A percentile compares a stretch with the other conserved stretches of the same genome.
These are phyloP conservation scores for Globisporangium sylvaticum DNA, from an alignment of 352 stramenopile species.

Conservation along the genomic window DNA sequence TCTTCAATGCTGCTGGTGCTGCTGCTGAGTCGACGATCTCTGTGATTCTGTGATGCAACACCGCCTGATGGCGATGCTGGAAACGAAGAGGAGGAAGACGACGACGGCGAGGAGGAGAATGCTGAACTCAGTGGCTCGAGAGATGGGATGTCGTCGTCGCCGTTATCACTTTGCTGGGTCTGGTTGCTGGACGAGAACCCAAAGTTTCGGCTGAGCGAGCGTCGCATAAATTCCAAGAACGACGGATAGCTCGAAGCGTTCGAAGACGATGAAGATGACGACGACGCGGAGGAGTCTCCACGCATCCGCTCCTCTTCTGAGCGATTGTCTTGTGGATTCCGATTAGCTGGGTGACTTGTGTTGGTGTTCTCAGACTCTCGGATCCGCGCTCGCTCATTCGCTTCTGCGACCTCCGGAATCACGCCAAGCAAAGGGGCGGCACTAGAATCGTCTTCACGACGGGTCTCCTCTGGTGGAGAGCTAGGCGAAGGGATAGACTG, in stretches of 20 bases:
- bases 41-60: background rate
- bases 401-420: constrained; percentile 66
- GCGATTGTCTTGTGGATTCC: background rate
- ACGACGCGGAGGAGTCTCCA: constrained; percentile 24
- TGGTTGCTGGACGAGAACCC: constrained; percentile 15
- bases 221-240: constrained; percentile 46
- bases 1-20: constrained; percentile 40
- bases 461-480: constrained; percentile 16
- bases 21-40: constrained; percentile 20
- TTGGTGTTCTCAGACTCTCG: constrained; percentile 19
- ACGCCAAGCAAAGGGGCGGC: constrained; percentile 26
- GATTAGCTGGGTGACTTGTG: background rate
- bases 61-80: constrained; percentile 9
- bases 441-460: background rate
- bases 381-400: constrained; percentile 28
- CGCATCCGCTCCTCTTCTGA: constrained; percentile 7
- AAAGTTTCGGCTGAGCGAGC: constrained; percentile 36
- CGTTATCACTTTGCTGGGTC: background rate
- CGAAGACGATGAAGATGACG: constrained; percentile 23
- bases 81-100: constrained; percentile 26
- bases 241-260: constrained; percentile 22
- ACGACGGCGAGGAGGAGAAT: constrained; percentile 31
- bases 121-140: constrained; percentile 15
- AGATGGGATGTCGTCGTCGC: constrained; percentile 8
- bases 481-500: constrained; percentile 22